Base-by-base conservation (phyloP, 2,329 filamentous ascomycete species). In the Colletotrichum incanum region DNA sequence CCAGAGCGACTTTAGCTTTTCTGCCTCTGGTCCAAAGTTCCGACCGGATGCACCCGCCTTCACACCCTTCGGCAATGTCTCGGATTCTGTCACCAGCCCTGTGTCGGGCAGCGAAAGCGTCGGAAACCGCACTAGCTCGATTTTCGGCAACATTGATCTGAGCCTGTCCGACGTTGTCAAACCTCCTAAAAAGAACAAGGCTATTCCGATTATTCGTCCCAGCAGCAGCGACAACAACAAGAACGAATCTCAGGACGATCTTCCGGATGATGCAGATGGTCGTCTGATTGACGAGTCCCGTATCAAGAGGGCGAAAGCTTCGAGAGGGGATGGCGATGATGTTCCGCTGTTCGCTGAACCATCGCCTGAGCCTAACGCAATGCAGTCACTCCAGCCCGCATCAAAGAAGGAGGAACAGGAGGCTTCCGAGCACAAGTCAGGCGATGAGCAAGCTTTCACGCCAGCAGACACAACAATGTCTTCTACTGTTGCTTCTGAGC, bases 21-120 rank as follows among this genome's bases (percentile, higher is more conserved):
- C 91, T 6, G 84, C 89, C 1, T 87, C 89, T 43, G 90, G 88
- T 0, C 90, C 90, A 63, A 91, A 90, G 43, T 94, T 96, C 83
- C 91, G 93, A 72, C 92, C 93, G 3, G 92, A 93, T 79, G 94
- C 93, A 5, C 93, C 93, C 16, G 85, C 89, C 0, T 97, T 97
- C 80, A 94, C 91, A 26, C 94, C 94, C 2, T 83, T 86, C 69
- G 80, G 83, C 43, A 82, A 84, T 9, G 77, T 88, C 74, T 81
- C 85, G 59, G 82, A 85, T 59, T 86, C 88, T 2, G 79, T 89
- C 62, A 82, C 84, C 4, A 89, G 86, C 70, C 82, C 82, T 12
- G 78, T 80, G 63, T 86, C 88, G 52, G 84, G 84, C 20, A 83
- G 80, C 65, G 87, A 88, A 60, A 84, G 79, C 55, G 76, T 76